Percentiles rank a stretch among this genome's conserved stretches.
These are phyloP conservation scores for Excoecaria agallocha DNA, from an alignment of 345 rosid genomes.

Conservation along the genomic window DNA sequence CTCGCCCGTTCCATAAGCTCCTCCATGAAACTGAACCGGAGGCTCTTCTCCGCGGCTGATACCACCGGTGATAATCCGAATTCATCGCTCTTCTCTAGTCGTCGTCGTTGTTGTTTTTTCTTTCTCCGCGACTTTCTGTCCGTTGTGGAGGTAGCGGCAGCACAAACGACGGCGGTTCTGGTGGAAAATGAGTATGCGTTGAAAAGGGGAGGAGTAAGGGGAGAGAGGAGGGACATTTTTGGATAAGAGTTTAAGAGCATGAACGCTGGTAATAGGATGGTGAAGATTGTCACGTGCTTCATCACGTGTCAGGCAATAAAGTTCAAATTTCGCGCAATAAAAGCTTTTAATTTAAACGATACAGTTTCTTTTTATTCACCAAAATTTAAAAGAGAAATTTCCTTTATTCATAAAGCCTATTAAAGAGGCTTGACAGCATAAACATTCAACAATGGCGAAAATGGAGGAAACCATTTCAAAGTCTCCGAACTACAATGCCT, in stretches of 20 bases:
- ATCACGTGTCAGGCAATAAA: conserved; percentile 1
- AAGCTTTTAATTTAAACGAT: too few relatives aligned
- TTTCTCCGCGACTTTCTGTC: conserved; percentile 15
- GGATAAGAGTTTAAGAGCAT: conserved; percentile 22
- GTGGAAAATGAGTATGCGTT: not conserved
- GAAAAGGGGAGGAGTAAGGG: conserved; percentile 16
- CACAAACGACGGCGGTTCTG: conserved; percentile 6
- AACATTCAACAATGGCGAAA: too few relatives aligned
- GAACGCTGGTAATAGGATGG: not conserved
- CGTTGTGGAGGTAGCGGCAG: conserved; percentile 3
- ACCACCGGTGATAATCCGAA: not conserved
- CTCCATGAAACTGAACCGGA: conserved; percentile 86
- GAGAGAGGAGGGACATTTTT: conserved; percentile 14
- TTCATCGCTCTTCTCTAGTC: not conserved
- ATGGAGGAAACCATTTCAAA: too few relatives aligned
- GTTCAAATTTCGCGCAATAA: too few relatives aligned
- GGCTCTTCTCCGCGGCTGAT: conserved; percentile 68
- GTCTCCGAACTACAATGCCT: too few relatives aligned
- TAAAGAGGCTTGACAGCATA: too few relatives aligned
- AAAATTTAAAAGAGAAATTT: too few relatives aligned
- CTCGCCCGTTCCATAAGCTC: conserved; percentile 84
- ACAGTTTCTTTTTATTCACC: too few relatives aligned
- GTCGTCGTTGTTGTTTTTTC: conserved; percentile 15
- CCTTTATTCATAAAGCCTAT: too few relatives aligned
- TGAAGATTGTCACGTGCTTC: conserved; percentile 8